Base-by-base conservation (phyloP, 352 stramenopile genomes). In the Lagenidium sp. region DNA sequence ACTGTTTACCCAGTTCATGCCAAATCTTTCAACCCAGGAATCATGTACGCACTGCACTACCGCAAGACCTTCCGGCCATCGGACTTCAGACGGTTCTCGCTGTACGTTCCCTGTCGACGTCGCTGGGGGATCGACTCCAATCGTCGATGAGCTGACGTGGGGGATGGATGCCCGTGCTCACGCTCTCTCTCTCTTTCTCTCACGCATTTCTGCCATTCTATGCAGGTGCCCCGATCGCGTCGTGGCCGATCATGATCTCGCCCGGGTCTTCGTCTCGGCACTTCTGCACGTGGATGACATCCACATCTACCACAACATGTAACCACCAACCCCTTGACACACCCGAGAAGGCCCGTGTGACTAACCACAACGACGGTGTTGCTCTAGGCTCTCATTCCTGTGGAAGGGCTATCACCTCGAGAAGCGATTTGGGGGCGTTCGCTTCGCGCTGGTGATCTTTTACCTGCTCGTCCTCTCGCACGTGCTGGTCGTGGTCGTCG, bases 271-370 rank as follows among this genome's bases (percentile, higher is more conserved):
- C 15, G 35, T 65, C 4, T 87, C 85, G 4, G 79, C 65, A 12
- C 82, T 96, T 29, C 55, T 96, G 2, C 86, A 96, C 55, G 57
- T 57, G 2, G 70, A 94, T 28, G 83, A 96, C 23, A 63, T 85
- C 41, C 67, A 96, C 53, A 49, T 96, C 11, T 96, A 94, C 54
- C 77, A 95, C 57, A 96, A 94, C 71, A 94, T 95, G 86, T 85
- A 57, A 19, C 23, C 18, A 0, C n/a, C 4, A 40, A 13, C 23
- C 22, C 12, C 35, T 21, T 26, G 8, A 4, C 13, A 41, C 0
- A 41, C 47, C 16, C 38, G 39, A 11, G 50, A 66, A 47, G 52
- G 49, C 21, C 40, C 48, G 24, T 25, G 49, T 22, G 42, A 43
- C 11, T 50, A 63, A 50, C 23, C 26, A 35, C 19, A 41, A n/a